Evolutionary conservation across 1,284 basidiomycete species (phyloP).

Genomic region (Meripilus lineatus): DNA sequence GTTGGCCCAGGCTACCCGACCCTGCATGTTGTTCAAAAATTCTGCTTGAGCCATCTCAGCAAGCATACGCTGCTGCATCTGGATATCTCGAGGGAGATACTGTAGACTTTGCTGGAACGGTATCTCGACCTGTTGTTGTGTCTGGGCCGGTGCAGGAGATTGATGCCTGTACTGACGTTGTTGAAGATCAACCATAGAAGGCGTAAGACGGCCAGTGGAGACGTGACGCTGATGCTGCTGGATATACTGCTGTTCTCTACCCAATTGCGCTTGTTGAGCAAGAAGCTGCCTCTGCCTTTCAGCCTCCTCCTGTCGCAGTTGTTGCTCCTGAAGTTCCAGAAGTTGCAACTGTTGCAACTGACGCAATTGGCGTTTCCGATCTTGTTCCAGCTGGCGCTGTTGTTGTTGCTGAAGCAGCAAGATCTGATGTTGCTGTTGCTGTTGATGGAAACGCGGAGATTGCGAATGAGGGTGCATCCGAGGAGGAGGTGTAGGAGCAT

Average conservation of each 20-base stretch:
- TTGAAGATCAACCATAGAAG: conserved; percentile 22
- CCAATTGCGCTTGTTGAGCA: conserved; percentile 40
- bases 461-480: conserved; percentile 67
- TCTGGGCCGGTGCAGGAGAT: conserved; percentile 44
- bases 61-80: conserved; percentile 66
- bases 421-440: conserved; percentile 55
- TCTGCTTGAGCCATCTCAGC: conserved; percentile 69
- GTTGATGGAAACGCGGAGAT: conserved; percentile 61
- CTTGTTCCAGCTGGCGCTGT: conserved; percentile 49
- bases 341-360: conserved; percentile 23
- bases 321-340: conserved; percentile 21
- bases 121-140: conserved; percentile 31
- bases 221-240: conserved; percentile 15
- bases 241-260: conserved; percentile 29
- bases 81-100: conserved; percentile 55
- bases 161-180: conserved; percentile 37
- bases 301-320: conserved; percentile 52
- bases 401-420: conserved; percentile 35
- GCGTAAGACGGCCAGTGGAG: conserved; percentile 9
- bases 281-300: conserved; percentile 53
- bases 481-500: conserved; percentile 48
- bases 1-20: conserved; percentile 34
- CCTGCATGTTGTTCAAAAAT: conserved; percentile 58
- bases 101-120: conserved; percentile 43
- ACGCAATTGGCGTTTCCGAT: conserved; percentile 42